Conservation (phyloP, 257 asterid genomes). For the Primulina tabacum region DNA sequence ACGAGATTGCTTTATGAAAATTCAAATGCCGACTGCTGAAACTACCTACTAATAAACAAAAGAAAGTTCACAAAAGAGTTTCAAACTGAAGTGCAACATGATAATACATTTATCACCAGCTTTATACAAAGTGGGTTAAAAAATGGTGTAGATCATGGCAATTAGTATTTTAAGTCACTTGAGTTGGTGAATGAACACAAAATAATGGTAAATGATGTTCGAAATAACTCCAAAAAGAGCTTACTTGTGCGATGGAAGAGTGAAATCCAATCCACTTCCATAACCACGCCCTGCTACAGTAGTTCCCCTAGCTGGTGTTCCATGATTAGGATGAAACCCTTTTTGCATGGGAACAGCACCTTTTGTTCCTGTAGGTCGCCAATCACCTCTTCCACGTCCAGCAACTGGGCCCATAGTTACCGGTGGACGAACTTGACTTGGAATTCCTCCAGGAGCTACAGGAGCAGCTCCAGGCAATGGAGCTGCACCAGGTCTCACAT, state of each 20-base stretch:
- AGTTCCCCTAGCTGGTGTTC: slow-evolving; percentile 63
- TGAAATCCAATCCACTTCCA: slow-evolving; percentile 96
- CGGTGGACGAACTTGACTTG: slow-evolving; percentile 80
- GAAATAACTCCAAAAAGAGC: slow-evolving; percentile 23
- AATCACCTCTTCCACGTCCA: slow-evolving; percentile 99
- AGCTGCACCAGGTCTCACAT: slow-evolving; percentile 96
- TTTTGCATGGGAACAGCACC: slow-evolving; percentile 62
- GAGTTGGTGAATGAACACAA: background rate
- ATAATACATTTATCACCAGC: background rate
- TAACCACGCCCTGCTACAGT: slow-evolving; percentile 74
- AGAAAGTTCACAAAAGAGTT: background rate
- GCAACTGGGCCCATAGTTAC: slow-evolving; percentile 47
- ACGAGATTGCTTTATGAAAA: background rate
- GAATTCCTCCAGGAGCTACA: slow-evolving; percentile 55
- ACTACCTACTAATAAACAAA: background rate
- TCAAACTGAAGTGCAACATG: background rate
- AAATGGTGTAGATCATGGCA: background rate
- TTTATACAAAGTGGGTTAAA: background rate
- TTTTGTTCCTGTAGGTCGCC: slow-evolving; percentile 82
- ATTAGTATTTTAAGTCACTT: background rate
- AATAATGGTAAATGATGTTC: background rate
- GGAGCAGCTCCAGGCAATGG: slow-evolving; percentile 64
- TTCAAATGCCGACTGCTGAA: background rate
- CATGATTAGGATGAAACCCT: slow-evolving; percentile 72
- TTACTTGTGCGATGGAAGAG: slow-evolving; percentile 98